Evolutionary conservation across 1,284 basidiomycete species (phyloP), one percentile per base, ranked within the genome.

Genomic region (Leccinum pachyderme): DNA sequence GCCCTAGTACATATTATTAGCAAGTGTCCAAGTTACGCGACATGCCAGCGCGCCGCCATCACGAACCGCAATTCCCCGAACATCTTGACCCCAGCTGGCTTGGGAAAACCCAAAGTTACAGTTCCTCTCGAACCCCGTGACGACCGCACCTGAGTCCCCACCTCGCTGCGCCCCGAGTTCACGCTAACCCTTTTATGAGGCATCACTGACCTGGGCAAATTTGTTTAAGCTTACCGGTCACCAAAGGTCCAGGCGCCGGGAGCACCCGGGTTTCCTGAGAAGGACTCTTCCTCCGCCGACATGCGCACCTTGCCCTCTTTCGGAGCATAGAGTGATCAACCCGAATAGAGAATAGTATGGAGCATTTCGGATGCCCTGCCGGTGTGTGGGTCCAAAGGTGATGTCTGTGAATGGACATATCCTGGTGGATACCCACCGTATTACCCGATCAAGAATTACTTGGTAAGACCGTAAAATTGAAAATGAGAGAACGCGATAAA

Each of bases 401-500:
- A 50, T 53, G 41, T 22, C 27, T 29, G 25, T 39, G 35, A 18
- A 54, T 3, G n/a, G 43, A 33, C 28, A 31, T 39, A 39, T 13
- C 27, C 25, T 32, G 45, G 49, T 47, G 41, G 39, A 31, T 15
- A n/a, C 47, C 46, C 4, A 11, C 43, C 44, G 8, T n/a, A 54
- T 51, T 51, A 15, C 63, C 60, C 52, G 2, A 54, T 35, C 27
- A 41, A 49, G 22, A 44, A 33, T 33, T 33, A 7, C 32, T 22
- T 25, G 28, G 28, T 2, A 39, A 28, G 15, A 32, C 28, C n/a
- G 18, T 11, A 43, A 32, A 24, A 8, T 25, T 33, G 22, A 15
- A 50, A 12, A 11, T 43, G 24, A 22, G 8, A 15, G 18, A 8
- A 44, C 37, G 18, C 18, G 4, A 39, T 39, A 25, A 44, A 44